These are phyloP conservation scores for Fistulinella cinereoalba DNA, from an alignment of 1,284 basidiomycete species.

Conservation along the genomic window DNA sequence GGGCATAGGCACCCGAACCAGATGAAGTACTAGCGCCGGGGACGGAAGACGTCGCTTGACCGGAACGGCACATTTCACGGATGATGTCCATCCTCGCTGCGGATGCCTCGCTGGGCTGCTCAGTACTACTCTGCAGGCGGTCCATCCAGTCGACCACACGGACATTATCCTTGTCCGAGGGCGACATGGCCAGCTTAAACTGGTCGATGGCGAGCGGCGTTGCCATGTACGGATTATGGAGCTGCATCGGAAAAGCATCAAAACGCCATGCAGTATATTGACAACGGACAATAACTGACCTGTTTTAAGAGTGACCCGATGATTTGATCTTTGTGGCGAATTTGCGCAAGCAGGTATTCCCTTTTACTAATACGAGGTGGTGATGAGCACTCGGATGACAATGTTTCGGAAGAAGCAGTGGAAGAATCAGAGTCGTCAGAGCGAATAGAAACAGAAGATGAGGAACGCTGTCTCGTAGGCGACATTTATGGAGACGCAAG, in stretches of 20 bases:
- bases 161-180: constrained; percentile 63
- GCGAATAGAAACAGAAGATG: constrained; percentile 16
- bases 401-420: constrained; percentile 23
- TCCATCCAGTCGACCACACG: constrained; percentile 73
- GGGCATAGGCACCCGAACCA: background rate
- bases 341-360: constrained; percentile 76
- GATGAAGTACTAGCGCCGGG: background rate
- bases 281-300: constrained; percentile 38
- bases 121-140: constrained; percentile 41
- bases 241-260: constrained; percentile 37
- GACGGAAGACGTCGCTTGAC: constrained; percentile 27
- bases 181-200: constrained; percentile 69
- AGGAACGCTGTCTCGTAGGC: constrained; percentile 18
- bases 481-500: constrained; percentile 1
- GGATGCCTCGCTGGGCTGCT: constrained; percentile 20
- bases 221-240: constrained; percentile 75
- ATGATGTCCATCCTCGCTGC: constrained; percentile 28
- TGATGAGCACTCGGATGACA: constrained; percentile 31
- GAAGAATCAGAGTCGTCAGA: constrained; percentile 25
- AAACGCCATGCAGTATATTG: background rate
- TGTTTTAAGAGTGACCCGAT: constrained; percentile 80
- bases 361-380: constrained; percentile 56
- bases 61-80: constrained; percentile 26
- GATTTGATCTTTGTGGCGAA: constrained; percentile 78
- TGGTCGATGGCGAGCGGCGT: constrained; percentile 74